Conservation (phyloP, 1,284 basidiomycete genomes). For the Exobasidium rhododendri region DNA sequence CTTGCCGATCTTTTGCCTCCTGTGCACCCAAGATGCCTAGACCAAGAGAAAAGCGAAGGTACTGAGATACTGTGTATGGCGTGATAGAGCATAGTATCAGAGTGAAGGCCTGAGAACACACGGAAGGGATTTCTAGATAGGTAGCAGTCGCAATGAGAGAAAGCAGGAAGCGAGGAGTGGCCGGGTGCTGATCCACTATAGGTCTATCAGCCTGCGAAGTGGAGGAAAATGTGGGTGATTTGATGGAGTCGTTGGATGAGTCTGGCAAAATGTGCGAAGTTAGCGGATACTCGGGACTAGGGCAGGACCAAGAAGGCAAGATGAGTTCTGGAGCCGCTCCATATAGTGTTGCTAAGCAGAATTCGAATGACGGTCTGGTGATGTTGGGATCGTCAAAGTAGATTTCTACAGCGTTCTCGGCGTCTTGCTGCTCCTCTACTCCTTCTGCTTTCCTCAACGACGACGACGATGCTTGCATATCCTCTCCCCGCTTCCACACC, state of each 20-base stretch:
- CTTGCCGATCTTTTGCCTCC: conserved; percentile 33
- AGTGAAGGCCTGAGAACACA: conserved; percentile 71
- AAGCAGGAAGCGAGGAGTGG: conserved; percentile 75
- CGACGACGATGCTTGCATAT: neutral
- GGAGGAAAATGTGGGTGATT: neutral
- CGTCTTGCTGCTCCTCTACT: conserved; percentile 2
- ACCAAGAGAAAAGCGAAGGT: conserved; percentile 80
- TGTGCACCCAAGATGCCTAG: conserved; percentile 63
- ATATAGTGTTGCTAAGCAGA: conserved; percentile 44
- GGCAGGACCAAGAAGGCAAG: conserved; percentile 39
- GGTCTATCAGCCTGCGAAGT: neutral
- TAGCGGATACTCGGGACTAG: conserved; percentile 29
- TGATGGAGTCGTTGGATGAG: conserved; percentile 5
- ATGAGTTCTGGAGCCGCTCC: conserved; percentile 40
- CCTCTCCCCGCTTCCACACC: neutral
- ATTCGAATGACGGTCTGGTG: conserved; percentile 44
- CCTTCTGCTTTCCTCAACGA: neutral
- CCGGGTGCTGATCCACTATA: conserved; percentile 63
- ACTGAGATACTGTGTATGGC: conserved; percentile 71
- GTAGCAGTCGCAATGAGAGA: conserved; percentile 80
- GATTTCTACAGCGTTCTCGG: conserved; percentile 15
- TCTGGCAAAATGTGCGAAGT: conserved; percentile 18
- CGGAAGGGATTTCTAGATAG: conserved; percentile 76
- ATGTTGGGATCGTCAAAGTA: conserved; percentile 49
- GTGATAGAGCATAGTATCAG: conserved; percentile 73